A percentile compares a stretch with the other conserved stretches of the same genome.
Conservation (phyloP, 1,284 basidiomycete genomes). For the Trichosporon ovoides region DNA sequence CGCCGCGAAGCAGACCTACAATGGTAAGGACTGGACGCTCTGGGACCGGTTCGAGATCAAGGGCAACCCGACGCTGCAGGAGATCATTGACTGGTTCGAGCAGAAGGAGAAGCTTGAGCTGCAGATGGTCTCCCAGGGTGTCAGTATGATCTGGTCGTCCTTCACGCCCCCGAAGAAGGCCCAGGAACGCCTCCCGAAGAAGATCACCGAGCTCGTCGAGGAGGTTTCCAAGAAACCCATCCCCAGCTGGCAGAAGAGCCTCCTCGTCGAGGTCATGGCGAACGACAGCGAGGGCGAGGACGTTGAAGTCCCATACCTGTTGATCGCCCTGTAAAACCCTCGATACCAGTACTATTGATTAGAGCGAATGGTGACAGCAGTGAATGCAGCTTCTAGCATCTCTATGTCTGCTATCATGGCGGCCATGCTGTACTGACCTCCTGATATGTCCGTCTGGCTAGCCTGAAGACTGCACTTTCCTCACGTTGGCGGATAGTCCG, state of each 20-base stretch:
- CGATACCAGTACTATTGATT: not conserved
- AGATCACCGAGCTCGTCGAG: slow-evolving; percentile 85
- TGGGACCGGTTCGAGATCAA: slow-evolving; percentile 97
- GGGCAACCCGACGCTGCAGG: slow-evolving; percentile 79
- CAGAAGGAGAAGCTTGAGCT: slow-evolving; percentile 80
- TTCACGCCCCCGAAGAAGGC: slow-evolving; percentile 90
- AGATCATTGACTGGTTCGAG: slow-evolving; percentile 81
- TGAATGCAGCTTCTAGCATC: too few species aligned
- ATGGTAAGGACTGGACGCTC: slow-evolving; percentile 85
- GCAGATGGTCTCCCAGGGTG: slow-evolving; percentile 93
- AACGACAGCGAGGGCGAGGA: slow-evolving; percentile 79
- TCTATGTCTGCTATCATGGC: too few species aligned
- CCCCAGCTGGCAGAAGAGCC: slow-evolving; percentile 68
- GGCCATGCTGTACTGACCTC: too few species aligned
- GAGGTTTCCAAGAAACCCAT: slow-evolving; percentile 89
- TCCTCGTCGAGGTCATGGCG: slow-evolving; percentile 92
- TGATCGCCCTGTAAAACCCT: too few species aligned
- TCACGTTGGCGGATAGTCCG: too few species aligned
- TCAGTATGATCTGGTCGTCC: slow-evolving; percentile 95
- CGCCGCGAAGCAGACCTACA: slow-evolving; percentile 82
- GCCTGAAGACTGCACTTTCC: too few species aligned
- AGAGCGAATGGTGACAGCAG: not conserved
- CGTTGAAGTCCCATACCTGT: slow-evolving; percentile 43
- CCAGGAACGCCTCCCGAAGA: slow-evolving; percentile 80
- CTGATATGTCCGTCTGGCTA: too few species aligned